These are phyloP conservation scores for Penicillium sumatraense DNA, from an alignment of 2,329 filamentous ascomycete genomes.

Conservation along the genomic window DNA sequence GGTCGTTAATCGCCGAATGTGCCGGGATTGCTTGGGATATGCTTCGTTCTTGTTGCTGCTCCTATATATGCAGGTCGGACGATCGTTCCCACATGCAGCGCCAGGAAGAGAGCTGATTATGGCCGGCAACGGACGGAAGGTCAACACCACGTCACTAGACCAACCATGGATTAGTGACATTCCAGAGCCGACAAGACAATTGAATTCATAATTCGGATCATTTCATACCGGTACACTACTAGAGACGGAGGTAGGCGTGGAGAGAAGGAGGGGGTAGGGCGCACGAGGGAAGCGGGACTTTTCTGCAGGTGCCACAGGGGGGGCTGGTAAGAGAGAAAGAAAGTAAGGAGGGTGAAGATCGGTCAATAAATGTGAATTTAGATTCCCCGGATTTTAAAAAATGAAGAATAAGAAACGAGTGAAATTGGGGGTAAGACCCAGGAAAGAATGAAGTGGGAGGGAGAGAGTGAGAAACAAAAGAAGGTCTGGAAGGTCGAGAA, in stretches of 20 bases:
- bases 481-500: background rate
- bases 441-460: slow-evolving; percentile 8
- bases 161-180: slow-evolving; percentile 11
- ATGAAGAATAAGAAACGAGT: slow-evolving; percentile 7
- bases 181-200: background rate
- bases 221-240: slow-evolving; percentile 5
- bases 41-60: background rate
- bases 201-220: background rate
- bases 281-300: slow-evolving; percentile 19
- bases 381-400: background rate
- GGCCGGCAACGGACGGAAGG: slow-evolving; percentile 15
- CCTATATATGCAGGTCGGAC: slow-evolving; percentile 8
- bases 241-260: background rate
- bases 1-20: background rate
- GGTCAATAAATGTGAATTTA: background rate
- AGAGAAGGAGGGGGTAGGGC: background rate
- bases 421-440: slow-evolving; percentile 5
- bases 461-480: slow-evolving; percentile 6
- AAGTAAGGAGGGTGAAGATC: slow-evolving; percentile 7
- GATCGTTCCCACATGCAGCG: slow-evolving; percentile 17
- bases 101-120: background rate
- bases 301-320: slow-evolving; percentile 15
- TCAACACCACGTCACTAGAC: slow-evolving; percentile 8
- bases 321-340: too few relatives aligned
- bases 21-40: background rate